Evolutionary conservation across 345 rosid species (phyloP).

Genomic region (Brassica cretica): DNA sequence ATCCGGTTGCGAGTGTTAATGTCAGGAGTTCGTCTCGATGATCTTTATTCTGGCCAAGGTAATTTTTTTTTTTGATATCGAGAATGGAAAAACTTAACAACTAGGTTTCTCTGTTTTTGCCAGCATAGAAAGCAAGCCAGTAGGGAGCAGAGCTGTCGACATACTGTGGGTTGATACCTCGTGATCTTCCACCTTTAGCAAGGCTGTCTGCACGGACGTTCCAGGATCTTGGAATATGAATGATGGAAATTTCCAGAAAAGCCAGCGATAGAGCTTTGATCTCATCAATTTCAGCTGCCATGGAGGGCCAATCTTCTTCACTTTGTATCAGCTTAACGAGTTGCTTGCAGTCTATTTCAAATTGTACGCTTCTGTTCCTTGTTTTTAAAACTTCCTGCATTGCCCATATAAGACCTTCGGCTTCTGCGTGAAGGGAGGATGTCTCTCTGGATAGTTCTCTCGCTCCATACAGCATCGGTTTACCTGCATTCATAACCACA

Average conservation of each 20-base stretch:
- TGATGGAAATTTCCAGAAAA: not conserved
- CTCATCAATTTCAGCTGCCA: not conserved
- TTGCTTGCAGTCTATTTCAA: not conserved
- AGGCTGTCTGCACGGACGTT: not conserved
- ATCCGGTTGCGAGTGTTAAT: no score
- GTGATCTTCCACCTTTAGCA: not conserved
- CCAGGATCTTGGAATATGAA: not conserved
- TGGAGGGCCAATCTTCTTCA: not conserved
- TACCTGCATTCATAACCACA: no score
- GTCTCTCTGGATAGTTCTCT: no score
- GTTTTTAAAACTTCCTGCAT: not conserved
- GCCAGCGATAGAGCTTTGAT: not conserved
- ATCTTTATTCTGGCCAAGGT: no score
- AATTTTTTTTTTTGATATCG: no score
- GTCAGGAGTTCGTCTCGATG: no score
- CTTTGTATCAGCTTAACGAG: not conserved
- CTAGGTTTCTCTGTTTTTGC: no score
- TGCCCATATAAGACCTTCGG: not conserved
- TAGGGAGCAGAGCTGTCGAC: no score
- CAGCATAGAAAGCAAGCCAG: no score
- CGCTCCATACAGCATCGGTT: no score
- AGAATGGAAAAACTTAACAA: no score
- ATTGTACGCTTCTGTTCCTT: not conserved
- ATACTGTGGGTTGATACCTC: no score
- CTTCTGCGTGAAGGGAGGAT: not conserved